Evolutionary conservation across 306 rosid genomes (phyloP), one percentile per base, ranked within the genome.

Genomic region (Castanopsis chinensis): DNA sequence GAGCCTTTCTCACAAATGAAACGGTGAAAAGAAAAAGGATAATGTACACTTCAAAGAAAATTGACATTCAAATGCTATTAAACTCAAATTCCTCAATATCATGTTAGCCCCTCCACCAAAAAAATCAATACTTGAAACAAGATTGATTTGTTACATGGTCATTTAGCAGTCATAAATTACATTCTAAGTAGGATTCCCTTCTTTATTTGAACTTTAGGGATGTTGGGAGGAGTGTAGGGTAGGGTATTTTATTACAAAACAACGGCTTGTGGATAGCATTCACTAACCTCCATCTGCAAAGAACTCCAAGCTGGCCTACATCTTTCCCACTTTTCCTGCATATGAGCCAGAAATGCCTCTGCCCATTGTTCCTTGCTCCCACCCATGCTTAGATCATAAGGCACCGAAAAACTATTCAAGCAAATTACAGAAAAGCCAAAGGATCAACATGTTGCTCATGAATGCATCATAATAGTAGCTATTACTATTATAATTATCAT

Each of bases 361-460:
- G 91, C 97, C 98, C 98, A 92, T 73, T 85, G 59, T 82, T 94
- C 97, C 68, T 82, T 89, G 73, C 86, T 80, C 86, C 90, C 98
- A 80, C 90, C 77, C 77, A 80, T 75, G 94, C 98, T 94, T 61
- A 92, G 83, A 69, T 86, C 92, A 43, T 84, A 94, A 33, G 98
- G 98, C 86, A 90, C 94, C 2, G 98, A 37, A 89, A 92, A 94
- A 67, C 96, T 92, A 82, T 77, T 83, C 45, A 76, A 52, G 69
- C 85, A 87, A 61, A 79, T 57, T 74, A 54, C 32, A 57, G 25
- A n/a, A 33, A 65, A 72, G 15, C 18, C 13, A 71, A 15, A 68
- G 64, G 55, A 73, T 85, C 75, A 83, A 64, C 71, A 21, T 63
- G 76, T 45, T 63, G 63, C 70, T 37, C 5, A 71, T 30, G 61